These are phyloP conservation scores for Setomelanomma holmii DNA, from an alignment of 2,329 filamentous ascomycete species.

Conservation along the genomic window DNA sequence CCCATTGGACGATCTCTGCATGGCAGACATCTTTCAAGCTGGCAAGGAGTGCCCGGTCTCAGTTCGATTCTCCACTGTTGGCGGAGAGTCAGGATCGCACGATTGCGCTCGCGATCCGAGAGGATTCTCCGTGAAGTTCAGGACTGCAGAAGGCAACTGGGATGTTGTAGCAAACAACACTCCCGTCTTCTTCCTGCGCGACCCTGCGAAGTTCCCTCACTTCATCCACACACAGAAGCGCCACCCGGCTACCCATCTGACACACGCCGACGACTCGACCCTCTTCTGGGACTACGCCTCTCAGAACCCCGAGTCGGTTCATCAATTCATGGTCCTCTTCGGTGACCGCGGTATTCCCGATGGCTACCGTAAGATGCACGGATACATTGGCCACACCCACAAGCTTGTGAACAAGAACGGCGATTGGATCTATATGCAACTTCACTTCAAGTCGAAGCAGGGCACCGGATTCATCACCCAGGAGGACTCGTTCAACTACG, in stretches of 20 bases:
- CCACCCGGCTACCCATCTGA: conserved; percentile 73
- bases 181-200: conserved; percentile 77
- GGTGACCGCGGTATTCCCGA: conserved; percentile 63
- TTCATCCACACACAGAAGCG: conserved; percentile 80
- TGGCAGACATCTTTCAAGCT: conserved; percentile 59
- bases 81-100: conserved; percentile 74
- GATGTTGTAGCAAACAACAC: conserved; percentile 77
- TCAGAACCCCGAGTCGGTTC: conserved; percentile 61
- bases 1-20: conserved; percentile 53
- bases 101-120: conserved; percentile 76
- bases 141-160: conserved; percentile 77
- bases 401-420: conserved; percentile 63
- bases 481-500: conserved; percentile 58
- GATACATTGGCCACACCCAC: conserved; percentile 60
- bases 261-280: conserved; percentile 68
- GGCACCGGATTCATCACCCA: conserved; percentile 61
- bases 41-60: conserved; percentile 74
- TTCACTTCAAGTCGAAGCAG: conserved; percentile 62
- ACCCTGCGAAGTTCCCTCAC: conserved; percentile 69
- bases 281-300: conserved; percentile 71
- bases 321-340: conserved; percentile 63
- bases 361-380: conserved; percentile 63
- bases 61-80: conserved; percentile 77
- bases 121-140: conserved; percentile 76
- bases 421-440: conserved; percentile 61